These are phyloP conservation scores for Cutaneotrichosporon sp. DNA, from an alignment of 1,284 basidiomycete species.

Conservation along the genomic window DNA sequence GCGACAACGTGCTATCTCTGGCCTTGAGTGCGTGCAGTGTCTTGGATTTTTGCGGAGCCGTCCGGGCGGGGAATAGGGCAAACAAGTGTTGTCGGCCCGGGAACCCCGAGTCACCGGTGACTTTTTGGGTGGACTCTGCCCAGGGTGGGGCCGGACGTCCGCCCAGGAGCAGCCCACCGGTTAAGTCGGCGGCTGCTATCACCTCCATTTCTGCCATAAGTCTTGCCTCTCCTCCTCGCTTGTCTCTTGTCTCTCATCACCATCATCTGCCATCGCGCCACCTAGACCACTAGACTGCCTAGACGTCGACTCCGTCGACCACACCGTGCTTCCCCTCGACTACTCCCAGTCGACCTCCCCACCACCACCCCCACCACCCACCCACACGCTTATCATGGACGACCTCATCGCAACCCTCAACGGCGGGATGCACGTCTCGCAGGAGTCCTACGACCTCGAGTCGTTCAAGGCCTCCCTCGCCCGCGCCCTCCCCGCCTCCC, in stretches of 20 bases:
- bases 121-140: background rate
- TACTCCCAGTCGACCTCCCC: background rate
- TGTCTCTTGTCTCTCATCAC: background rate
- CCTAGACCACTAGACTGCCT: background rate
- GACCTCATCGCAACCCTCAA: constrained; percentile 51
- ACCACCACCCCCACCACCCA: too few species aligned
- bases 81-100: background rate
- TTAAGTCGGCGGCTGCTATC: background rate
- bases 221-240: background rate
- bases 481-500: constrained; percentile 19
- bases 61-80: background rate
- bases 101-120: background rate
- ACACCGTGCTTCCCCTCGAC: background rate
- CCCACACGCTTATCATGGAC: constrained; percentile 37
- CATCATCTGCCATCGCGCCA: too few species aligned
- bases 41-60: too few species aligned
- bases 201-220: background rate
- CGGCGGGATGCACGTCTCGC: constrained; percentile 44
- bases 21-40: too few species aligned
- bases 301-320: background rate
- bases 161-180: background rate
- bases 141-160: too few species aligned
- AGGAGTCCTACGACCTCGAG: constrained; percentile 46
- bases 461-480: constrained; percentile 37
- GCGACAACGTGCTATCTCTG: background rate